These are phyloP conservation scores for Tieghemiomyces parasiticus DNA, from an alignment of 192 early-diverging fungal species.

Conservation along the genomic window DNA sequence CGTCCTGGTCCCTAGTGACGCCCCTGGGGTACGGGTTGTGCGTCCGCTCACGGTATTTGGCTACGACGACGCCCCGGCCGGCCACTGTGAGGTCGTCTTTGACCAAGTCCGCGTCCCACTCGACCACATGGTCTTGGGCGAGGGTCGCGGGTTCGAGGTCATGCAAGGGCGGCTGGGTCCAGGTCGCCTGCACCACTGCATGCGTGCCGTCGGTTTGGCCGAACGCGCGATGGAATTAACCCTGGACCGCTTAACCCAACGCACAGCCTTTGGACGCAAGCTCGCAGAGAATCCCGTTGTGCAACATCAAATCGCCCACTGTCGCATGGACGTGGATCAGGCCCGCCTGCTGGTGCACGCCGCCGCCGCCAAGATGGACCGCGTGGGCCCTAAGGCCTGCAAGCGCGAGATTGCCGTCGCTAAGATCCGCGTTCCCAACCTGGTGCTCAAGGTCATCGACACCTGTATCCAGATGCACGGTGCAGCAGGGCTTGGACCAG, in stretches of 20 bases:
- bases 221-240: slow-evolving; percentile 84
- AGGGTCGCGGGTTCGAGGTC: slow-evolving; percentile 96
- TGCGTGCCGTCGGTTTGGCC: slow-evolving; percentile 87
- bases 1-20: slow-evolving; percentile 70
- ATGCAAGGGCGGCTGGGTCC: slow-evolving; percentile 95
- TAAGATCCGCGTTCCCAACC: slow-evolving; percentile 78
- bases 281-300: slow-evolving; percentile 75
- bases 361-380: slow-evolving; percentile 87
- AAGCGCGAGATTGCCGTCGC: slow-evolving; percentile 94
- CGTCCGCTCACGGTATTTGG: slow-evolving; percentile 82
- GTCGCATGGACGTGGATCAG: slow-evolving; percentile 83
- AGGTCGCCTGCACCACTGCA: slow-evolving; percentile 96
- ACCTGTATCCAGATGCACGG: slow-evolving; percentile 88
- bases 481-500: slow-evolving; percentile 78
- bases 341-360: slow-evolving; percentile 83
- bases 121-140: slow-evolving; percentile 80
- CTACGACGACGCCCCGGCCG: slow-evolving; percentile 92
- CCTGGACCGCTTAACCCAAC: slow-evolving; percentile 65
- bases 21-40: slow-evolving; percentile 69
- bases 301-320: slow-evolving; percentile 63
- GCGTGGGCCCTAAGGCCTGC: slow-evolving; percentile 70
- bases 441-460: slow-evolving; percentile 65
- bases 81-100: slow-evolving; percentile 90
- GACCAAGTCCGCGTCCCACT: slow-evolving; percentile 74
- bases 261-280: slow-evolving; percentile 77